A percentile compares a stretch with the other conserved stretches of the same genome.
Evolutionary conservation across 345 rosid species (phyloP).

Genomic region (Syzygium grande): DNA sequence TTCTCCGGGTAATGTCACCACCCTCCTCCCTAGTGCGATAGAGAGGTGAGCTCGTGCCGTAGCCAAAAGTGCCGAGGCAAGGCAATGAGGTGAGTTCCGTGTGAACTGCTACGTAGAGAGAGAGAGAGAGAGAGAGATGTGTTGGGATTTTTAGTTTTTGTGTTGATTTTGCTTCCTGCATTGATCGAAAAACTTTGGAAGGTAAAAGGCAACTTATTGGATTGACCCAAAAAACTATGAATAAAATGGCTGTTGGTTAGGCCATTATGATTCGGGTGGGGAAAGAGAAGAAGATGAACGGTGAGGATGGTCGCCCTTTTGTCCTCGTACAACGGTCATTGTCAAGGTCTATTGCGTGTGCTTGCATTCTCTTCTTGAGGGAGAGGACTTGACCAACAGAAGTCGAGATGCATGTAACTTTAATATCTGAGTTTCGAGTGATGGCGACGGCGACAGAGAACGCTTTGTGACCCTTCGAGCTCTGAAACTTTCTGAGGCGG

Average conservation of each 20-base stretch:
- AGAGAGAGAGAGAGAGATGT: background rate
- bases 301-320: background rate
- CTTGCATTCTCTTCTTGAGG: background rate
- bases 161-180: too few relatives aligned
- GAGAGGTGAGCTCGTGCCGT: background rate
- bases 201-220: too few relatives aligned
- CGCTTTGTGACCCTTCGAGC: too few relatives aligned
- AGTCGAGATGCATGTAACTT: background rate
- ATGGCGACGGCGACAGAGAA: background rate
- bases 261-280: background rate
- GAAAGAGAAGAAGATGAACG: too few relatives aligned
- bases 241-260: background rate
- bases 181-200: too few relatives aligned
- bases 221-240: background rate
- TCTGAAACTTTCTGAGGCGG: too few relatives aligned
- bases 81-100: background rate
- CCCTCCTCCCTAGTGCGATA: background rate
- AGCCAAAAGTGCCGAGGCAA: background rate
- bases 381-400: background rate
- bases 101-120: rapidly evolving
- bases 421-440: background rate
- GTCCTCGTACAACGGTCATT: background rate
- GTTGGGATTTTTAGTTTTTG: too few relatives aligned
- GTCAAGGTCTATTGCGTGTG: background rate
- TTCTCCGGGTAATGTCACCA: too few relatives aligned